Evolutionary conservation across 192 early-diverging fungal genomes (phyloP), one percentile per base, ranked within the genome.

Genomic region (Coemansia sp.): DNA sequence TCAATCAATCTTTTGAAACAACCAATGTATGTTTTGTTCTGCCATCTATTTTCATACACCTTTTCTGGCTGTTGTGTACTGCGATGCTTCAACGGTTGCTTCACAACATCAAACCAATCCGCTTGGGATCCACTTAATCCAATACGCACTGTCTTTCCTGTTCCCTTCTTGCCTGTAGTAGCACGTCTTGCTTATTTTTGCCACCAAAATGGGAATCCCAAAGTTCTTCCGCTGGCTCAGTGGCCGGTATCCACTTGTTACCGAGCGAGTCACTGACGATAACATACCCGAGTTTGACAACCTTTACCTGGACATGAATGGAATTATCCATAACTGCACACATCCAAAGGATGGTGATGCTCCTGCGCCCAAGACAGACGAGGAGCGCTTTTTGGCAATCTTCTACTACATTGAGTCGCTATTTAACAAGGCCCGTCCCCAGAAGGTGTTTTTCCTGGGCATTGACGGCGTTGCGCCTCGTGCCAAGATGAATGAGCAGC

Each of bases 401-500:
- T 99, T 99, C 85, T 92, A 93, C 81, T 99, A 99, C 73, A 92
- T 99, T 47, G 96, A 98, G 69, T 90, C 93, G 59, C 68, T 99
- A 36, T 99, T 99, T 67, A 74, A 87, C 62, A 93, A 91, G 77
- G 95, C 98, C 72, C 92, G 91, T 69, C 97, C 97, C 39, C 87
- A 90, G 76, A 97, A 96, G 78, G 76, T 96, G 36, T 97, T 98
- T 68, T 97, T 95, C 73, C 84, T 99, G 77, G 97, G 94, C 22
- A 90, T 99, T 22, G 97, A 98, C 80, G 89, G 90, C 54, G 97
- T 99, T 52, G 97, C 97, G 0, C 97, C 97, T 19, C 87, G 97
- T 51, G 97, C 97, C 22, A 99, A 99, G 74, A 99, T 99, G 96
- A 99, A 99, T 72, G 95, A 99, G 79, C 97, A 99, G 80, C 91